Evolutionary conservation across 228 moss, liverwort and hornwort genomes (phyloP).

Genomic region (Sphagnum fallax): DNA sequence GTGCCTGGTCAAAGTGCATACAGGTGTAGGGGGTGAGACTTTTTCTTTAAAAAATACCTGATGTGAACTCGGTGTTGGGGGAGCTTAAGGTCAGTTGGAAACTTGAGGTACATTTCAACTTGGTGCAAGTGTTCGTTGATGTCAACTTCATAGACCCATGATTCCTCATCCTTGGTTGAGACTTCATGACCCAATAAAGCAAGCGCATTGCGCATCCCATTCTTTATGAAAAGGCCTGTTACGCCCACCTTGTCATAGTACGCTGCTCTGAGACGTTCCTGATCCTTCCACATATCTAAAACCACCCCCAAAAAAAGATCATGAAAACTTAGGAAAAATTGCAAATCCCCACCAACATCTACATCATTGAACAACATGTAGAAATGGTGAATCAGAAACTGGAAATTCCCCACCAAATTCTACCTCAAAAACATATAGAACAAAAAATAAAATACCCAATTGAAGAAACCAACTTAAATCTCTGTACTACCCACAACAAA

Average conservation of each 20-base stretch:
- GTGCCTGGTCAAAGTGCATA: no score
- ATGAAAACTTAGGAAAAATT: no score
- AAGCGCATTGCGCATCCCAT: constrained; percentile 38
- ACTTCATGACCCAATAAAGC: constrained; percentile 13
- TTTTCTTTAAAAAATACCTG: constrained; percentile 4
- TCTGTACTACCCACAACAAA: no score
- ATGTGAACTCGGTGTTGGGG: constrained; percentile 10
- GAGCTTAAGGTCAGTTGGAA: constrained; percentile 23
- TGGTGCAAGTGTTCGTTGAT: constrained; percentile 17
- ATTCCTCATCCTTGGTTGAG: constrained; percentile 3
- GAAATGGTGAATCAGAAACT: no score
- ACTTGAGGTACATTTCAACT: constrained; percentile 36
- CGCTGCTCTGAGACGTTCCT: constrained; percentile 13
- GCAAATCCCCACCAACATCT: no score
- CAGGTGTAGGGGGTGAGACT: no score
- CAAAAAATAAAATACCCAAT: no score
- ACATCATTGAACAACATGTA: no score
- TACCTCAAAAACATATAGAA: no score
- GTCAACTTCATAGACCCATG: constrained; percentile 31
- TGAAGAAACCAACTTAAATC: no score
- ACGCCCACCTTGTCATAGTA: constrained; percentile 32
- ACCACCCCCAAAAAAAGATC: no score
- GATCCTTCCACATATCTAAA: constrained; percentile 45
- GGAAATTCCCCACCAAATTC: no score
- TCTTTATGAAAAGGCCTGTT: constrained; percentile 32